A percentile compares a stretch with the other conserved stretches of the same genome.
These are phyloP conservation scores for Leccinellum luteum DNA, from an alignment of 768 basidiomycete species.

Conservation along the genomic window DNA sequence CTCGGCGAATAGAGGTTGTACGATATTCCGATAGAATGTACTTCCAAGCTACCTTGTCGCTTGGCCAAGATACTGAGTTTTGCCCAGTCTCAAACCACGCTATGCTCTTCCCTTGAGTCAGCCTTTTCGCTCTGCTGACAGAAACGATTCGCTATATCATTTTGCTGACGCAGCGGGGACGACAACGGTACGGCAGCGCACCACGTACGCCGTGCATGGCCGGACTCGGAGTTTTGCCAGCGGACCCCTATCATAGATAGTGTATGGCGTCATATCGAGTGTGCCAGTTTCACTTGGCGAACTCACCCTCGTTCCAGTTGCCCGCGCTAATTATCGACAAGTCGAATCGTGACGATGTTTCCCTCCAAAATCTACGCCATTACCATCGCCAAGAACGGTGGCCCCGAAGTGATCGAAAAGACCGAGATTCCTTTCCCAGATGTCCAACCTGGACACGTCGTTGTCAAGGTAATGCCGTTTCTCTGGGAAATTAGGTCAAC, in stretches of 20 bases:
- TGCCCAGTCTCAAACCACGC: background rate
- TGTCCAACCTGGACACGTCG: constrained; percentile 57
- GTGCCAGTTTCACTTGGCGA: background rate
- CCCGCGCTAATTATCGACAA: constrained; percentile 20
- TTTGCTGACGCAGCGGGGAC: background rate
- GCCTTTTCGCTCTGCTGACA: background rate
- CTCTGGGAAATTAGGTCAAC: background rate
- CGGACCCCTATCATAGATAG: background rate
- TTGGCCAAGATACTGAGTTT: background rate
- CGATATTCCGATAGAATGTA: background rate
- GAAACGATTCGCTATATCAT: background rate
- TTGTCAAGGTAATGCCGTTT: constrained; percentile 33
- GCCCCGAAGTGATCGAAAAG: constrained; percentile 73
- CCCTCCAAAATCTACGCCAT: constrained; percentile 69
- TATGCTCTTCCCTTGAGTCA: background rate
- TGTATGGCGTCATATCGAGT: background rate
- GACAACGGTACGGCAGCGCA: background rate
- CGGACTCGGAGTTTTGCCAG: background rate
- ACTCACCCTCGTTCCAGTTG: background rate
- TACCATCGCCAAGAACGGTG: constrained; percentile 70
- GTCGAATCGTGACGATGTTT: constrained; percentile 43
- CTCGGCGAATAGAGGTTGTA: constrained; percentile 28
- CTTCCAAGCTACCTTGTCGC: background rate
- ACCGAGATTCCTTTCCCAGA: constrained; percentile 65
- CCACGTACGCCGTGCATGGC: background rate